Evolutionary conservation across 140 eudicot species (phyloP).

Genomic region (Cichorium intybus): DNA sequence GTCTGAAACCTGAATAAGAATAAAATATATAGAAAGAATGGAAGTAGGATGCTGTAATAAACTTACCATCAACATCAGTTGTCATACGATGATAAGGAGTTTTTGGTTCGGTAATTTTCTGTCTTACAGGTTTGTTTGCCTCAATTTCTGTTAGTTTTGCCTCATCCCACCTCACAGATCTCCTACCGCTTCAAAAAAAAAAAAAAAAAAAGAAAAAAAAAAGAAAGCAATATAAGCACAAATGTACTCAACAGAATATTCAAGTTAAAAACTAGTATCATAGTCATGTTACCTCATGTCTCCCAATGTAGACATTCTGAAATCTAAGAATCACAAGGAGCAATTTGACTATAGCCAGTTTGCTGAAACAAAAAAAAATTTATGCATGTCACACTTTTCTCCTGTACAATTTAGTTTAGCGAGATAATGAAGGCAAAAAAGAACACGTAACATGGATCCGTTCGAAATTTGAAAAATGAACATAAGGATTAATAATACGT

Average conservation of each 20-base stretch:
- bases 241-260: not conserved
- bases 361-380: constrained; percentile 12
- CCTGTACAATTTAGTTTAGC: not conserved
- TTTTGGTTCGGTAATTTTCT: constrained; percentile 97
- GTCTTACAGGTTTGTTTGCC: constrained; percentile 91
- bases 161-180: constrained; percentile 87
- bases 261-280: not conserved
- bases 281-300: constrained; percentile 26
- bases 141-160: constrained; percentile 81
- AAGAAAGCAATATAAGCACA: constrained; percentile 9
- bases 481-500: not conserved
- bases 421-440: not conserved
- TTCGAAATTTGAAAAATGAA: not conserved
- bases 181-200: constrained; percentile 30
- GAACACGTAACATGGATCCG: not conserved
- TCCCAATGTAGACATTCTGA: constrained; percentile 30
- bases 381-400: not conserved
- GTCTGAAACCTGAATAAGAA: no score
- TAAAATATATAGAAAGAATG: no score
- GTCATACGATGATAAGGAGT: constrained; percentile 88
- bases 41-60: no score
- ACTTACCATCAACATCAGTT: constrained; percentile 67
- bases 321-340: constrained; percentile 20
- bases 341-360: constrained; percentile 2
- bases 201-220: constrained; percentile 7